phyloP scores from a whole-genome alignment of 257 asterid species.

The Osmanthus fragrans region DNA sequence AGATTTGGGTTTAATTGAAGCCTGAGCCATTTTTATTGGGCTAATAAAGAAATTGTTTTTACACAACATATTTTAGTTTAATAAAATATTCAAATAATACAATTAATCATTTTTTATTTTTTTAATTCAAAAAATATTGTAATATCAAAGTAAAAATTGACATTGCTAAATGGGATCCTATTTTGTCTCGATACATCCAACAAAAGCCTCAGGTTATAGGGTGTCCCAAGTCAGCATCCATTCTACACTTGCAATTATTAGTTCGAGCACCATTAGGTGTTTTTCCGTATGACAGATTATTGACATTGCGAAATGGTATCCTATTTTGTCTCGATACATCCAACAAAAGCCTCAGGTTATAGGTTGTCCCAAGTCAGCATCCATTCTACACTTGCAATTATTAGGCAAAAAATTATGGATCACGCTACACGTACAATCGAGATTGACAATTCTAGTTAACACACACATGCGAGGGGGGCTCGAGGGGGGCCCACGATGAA shows the following conservation, averaged over 20 bases:
- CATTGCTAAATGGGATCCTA: background rate
- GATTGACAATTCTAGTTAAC: too few species aligned
- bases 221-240: conserved; percentile 6
- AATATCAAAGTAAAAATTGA: too few species aligned
- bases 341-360: background rate
- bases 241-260: background rate
- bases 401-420: background rate
- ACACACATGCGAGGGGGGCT: too few species aligned
- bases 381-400: background rate
- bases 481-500: too few species aligned
- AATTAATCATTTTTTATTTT: too few species aligned
- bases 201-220: background rate
- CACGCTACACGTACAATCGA: too few species aligned
- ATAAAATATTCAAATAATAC: too few species aligned
- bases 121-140: too few species aligned
- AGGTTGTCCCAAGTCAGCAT: conserved; percentile 9
- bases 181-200: background rate
- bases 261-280: background rate
- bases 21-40: too few species aligned
- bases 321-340: background rate
- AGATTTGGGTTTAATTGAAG: too few species aligned
- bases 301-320: background rate
- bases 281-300: background rate
- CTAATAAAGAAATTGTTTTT: too few species aligned
- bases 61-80: too few species aligned